A percentile compares a stretch with the other conserved stretches of the same genome.
These are phyloP conservation scores for Sugiyamaella japonica DNA, from an alignment of 1,139 yeast species.

Conservation along the genomic window DNA sequence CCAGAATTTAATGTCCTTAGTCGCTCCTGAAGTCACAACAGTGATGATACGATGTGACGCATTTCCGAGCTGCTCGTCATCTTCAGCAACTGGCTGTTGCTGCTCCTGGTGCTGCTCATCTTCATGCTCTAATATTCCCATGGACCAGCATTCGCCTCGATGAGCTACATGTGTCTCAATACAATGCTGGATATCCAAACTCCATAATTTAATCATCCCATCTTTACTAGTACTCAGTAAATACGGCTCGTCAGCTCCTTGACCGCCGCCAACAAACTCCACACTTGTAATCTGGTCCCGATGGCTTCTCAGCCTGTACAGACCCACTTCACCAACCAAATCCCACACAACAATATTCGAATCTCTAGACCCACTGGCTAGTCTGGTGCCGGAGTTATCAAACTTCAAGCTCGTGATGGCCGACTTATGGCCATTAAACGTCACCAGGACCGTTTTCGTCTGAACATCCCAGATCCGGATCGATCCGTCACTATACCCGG, in stretches of 20 bases:
- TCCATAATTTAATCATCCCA: slow-evolving; percentile 92
- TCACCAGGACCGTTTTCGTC: slow-evolving; percentile 72
- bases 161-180: slow-evolving; percentile 94
- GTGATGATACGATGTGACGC: background rate
- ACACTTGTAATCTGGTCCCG: slow-evolving; percentile 84
- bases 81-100: slow-evolving; percentile 13
- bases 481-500: slow-evolving; percentile 86
- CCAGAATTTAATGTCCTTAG: slow-evolving; percentile 86
- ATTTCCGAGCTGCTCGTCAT: slow-evolving; percentile 1
- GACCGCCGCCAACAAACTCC: slow-evolving; percentile 41
- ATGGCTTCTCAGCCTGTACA: slow-evolving; percentile 84
- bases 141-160: slow-evolving; percentile 88
- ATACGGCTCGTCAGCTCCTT: slow-evolving; percentile 49
- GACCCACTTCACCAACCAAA: slow-evolving; percentile 86
- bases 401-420: slow-evolving; percentile 67
- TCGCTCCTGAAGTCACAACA: slow-evolving; percentile 69
- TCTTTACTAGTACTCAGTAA: slow-evolving; percentile 80
- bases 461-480: slow-evolving; percentile 91
- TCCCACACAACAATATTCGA: slow-evolving; percentile 90
- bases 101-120: slow-evolving; percentile 26
- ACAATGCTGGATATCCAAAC: slow-evolving; percentile 82
- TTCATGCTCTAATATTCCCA: slow-evolving; percentile 50
- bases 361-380: slow-evolving; percentile 85
- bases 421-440: slow-evolving; percentile 84
- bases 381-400: slow-evolving; percentile 78